These are phyloP conservation scores for Trichophyton simii DNA, from an alignment of 2,329 filamentous ascomycete species.

Conservation along the genomic window DNA sequence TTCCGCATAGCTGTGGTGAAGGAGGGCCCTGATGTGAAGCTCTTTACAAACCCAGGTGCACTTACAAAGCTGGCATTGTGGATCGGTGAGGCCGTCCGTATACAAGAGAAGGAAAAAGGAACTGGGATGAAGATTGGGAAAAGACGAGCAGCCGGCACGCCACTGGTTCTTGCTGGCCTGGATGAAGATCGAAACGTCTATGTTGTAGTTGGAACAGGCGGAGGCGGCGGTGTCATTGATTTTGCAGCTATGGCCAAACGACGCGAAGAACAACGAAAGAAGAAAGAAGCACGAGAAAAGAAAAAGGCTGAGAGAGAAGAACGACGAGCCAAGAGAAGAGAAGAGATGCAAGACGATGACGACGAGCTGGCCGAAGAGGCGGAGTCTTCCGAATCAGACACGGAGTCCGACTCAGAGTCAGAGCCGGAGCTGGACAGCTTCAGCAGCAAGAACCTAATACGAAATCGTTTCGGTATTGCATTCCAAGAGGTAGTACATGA, in stretches of 20 bases:
- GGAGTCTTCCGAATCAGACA: constrained; percentile 48
- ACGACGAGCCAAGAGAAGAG: constrained; percentile 48
- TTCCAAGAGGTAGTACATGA: constrained; percentile 92
- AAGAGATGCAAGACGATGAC: constrained; percentile 42
- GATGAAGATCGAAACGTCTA: constrained; percentile 82
- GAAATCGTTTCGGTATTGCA: constrained; percentile 85
- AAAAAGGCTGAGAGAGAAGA: constrained; percentile 51
- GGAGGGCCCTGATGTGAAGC: constrained; percentile 77
- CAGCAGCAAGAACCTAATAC: constrained; percentile 52
- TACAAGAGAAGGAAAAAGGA: constrained; percentile 74
- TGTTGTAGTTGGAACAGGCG: constrained; percentile 82
- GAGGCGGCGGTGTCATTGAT: constrained; percentile 61
- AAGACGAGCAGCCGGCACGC: constrained; percentile 47
- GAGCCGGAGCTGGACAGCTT: constrained; percentile 42
- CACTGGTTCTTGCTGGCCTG: constrained; percentile 78
- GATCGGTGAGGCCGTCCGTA: constrained; percentile 82
- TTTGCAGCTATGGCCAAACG: constrained; percentile 56
- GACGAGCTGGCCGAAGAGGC: constrained; percentile 52
- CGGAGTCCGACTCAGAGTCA: constrained; percentile 24
- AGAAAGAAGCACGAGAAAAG: constrained; percentile 51
- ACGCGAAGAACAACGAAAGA: constrained; percentile 50
- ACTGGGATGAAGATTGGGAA: constrained; percentile 44
- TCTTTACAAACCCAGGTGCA: constrained; percentile 87
- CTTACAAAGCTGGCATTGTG: constrained; percentile 87
- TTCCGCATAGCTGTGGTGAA: constrained; percentile 95